Conservation (phyloP, 2,329 filamentous ascomycete species). For the Aspergillus carbonarius region DNA sequence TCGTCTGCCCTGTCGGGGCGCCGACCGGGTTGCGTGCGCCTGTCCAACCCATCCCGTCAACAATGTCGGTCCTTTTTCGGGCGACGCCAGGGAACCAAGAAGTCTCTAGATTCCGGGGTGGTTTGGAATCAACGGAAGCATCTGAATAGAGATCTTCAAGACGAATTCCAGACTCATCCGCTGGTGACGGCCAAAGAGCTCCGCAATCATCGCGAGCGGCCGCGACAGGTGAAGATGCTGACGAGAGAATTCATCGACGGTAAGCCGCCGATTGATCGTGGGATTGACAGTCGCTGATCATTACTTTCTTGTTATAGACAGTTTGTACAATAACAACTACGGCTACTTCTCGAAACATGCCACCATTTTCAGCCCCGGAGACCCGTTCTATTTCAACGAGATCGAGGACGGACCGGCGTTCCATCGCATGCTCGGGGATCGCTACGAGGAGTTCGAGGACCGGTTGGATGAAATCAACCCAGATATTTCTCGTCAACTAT, state of each 20-base stretch:
- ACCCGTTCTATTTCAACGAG: slow-evolving; percentile 82
- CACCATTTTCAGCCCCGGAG: slow-evolving; percentile 90
- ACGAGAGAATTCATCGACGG: slow-evolving; percentile 97
- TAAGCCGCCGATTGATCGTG: slow-evolving; percentile 38
- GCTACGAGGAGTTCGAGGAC: slow-evolving; percentile 91
- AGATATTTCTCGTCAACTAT: slow-evolving; percentile 81
- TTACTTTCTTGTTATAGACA: slow-evolving; percentile 58
- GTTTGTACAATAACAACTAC: slow-evolving; percentile 89
- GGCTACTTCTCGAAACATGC: slow-evolving; percentile 96
- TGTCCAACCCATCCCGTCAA: slow-evolving; percentile 25
- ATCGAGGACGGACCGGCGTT: slow-evolving; percentile 86
- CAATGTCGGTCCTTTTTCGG: slow-evolving; percentile 31
- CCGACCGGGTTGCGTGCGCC: slow-evolving; percentile 20
- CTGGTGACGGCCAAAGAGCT: slow-evolving; percentile 81
- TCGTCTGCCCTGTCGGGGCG: slow-evolving; percentile 26
- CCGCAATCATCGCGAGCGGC: slow-evolving; percentile 69
- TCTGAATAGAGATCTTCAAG: slow-evolving; percentile 71
- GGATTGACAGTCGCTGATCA: neutral
- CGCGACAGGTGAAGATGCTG: slow-evolving; percentile 90
- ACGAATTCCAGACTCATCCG: slow-evolving; percentile 80
- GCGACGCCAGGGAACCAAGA: slow-evolving; percentile 34
- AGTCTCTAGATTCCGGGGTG: slow-evolving; percentile 57
- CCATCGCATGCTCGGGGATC: slow-evolving; percentile 69
- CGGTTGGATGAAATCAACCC: slow-evolving; percentile 70
- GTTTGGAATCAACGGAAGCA: slow-evolving; percentile 84